Base-by-base conservation (phyloP, 2,329 filamentous ascomycete genomes). In the Aspergillus puulaauensis region DNA sequence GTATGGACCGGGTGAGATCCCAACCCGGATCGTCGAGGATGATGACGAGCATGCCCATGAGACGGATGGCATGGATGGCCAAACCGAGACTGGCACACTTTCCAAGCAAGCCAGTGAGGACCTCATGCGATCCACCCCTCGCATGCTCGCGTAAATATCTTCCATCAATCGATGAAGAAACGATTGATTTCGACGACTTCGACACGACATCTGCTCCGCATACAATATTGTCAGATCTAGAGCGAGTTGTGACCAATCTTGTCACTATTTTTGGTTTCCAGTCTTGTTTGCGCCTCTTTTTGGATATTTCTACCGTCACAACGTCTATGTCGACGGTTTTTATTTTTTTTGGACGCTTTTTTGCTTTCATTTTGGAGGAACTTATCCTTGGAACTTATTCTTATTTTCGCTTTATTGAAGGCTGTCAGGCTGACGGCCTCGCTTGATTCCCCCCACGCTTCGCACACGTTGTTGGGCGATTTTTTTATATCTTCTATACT, bases 21-120 rank as follows among this genome's bases (percentile, higher is more conserved):
- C 93, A 6, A 96, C 92, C 54, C 95, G 93, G 80, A 97, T 98
- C 67, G 83, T 96, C 60, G 91, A 96, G 79, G 89, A 93, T 69
- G 91, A 96, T 63, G 89, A 91, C 66, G 91, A 95, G 69, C 72
- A 72, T 50, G 69, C 67, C 49, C 73, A 75, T 46, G 74, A 75
- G 57, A 69, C 68, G n/a, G 73, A 74, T 40, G 67, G 65, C 50
- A 56, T 73, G 52, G 71, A 74, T 39, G 70, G 72, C 59, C 67
- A 70, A 43, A 73, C 65, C 48, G 71, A 74, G 62, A 65, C 68
- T 19, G 70, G 71, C 44, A 72, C 68, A 44, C 58, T 77, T 56
- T 73, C 73, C 52, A 77, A 77, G 67, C 72, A 75, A 63, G 66
- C 67, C 58, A 75, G 68, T 57, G 69, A 75, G 59, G 70, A 75